Evolutionary conservation across 495 filamentous ascomycete genomes (phyloP).

Genomic region (Parmelia sp.): DNA sequence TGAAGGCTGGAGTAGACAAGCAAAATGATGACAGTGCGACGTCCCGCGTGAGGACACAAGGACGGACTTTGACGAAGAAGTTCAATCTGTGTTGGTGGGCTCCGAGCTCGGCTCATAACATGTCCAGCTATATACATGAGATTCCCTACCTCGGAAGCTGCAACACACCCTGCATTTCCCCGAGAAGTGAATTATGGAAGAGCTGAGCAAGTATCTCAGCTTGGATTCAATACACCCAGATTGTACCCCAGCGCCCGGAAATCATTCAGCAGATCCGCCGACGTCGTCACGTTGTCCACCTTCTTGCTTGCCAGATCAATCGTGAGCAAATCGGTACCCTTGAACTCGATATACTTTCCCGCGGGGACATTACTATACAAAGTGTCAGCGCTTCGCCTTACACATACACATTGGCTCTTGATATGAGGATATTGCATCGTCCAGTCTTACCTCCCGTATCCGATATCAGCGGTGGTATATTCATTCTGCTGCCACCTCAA

Average conservation of each 20-base stretch:
- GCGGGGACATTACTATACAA: slow-evolving; percentile 4
- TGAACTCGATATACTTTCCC: slow-evolving; percentile 14
- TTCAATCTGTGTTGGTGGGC: neutral
- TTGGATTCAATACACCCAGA: slow-evolving; percentile 7
- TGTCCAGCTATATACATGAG: neutral
- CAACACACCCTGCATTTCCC: neutral
- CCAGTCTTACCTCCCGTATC: slow-evolving; percentile 18
- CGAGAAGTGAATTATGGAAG: neutral
- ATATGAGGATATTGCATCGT: neutral
- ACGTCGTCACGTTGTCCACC: slow-evolving; percentile 20
- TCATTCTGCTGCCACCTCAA: slow-evolving; percentile 22
- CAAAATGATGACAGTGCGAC: neutral
- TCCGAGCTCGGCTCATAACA: neutral
- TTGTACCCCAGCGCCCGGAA: slow-evolving; percentile 20
- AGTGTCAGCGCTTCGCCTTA: neutral
- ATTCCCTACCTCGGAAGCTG: neutral
- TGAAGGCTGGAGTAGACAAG: neutral
- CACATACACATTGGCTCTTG: neutral
- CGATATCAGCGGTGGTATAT: slow-evolving; percentile 15
- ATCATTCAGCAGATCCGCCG: slow-evolving; percentile 18
- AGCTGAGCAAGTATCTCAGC: neutral
- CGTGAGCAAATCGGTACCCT: slow-evolving; percentile 19
- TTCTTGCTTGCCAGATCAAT: slow-evolving; percentile 19
- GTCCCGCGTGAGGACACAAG: neutral
- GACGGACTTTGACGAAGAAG: neutral